Conservation (phyloP, 1,139 yeast genomes). For the Pichia sp. region DNA sequence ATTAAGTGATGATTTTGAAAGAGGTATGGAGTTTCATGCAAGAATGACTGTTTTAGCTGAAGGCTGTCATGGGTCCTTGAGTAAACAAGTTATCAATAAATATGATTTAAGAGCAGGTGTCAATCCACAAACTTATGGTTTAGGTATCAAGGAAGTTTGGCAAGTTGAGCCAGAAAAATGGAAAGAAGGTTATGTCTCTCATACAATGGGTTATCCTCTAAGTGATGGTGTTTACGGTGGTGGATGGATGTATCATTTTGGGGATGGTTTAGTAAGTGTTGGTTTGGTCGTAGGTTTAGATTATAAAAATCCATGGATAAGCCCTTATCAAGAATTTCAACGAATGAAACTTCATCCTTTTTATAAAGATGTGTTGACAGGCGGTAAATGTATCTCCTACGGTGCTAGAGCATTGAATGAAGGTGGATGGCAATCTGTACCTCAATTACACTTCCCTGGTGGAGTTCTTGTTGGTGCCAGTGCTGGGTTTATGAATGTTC, state of each 20-base stretch:
- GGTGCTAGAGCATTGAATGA: slow-evolving; percentile 95
- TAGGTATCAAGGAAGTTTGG: slow-evolving; percentile 96
- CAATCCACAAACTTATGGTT: slow-evolving; percentile 84
- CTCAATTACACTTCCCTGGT: slow-evolving; percentile 86
- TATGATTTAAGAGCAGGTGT: slow-evolving; percentile 58
- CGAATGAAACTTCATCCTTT: slow-evolving; percentile 87
- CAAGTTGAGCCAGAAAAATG: slow-evolving; percentile 83
- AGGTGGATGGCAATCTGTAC: slow-evolving; percentile 91
- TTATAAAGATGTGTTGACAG: slow-evolving; percentile 66
- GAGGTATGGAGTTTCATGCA: slow-evolving; percentile 96
- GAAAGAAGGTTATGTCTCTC: slow-evolving; percentile 75
- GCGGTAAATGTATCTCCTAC: slow-evolving; percentile 88
- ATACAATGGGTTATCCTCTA: slow-evolving; percentile 86
- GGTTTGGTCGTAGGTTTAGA: slow-evolving; percentile 92
- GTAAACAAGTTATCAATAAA: slow-evolving; percentile 66
- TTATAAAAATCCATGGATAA: slow-evolving; percentile 85
- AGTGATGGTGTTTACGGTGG: slow-evolving; percentile 78
- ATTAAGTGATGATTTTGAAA: slow-evolving; percentile 70
- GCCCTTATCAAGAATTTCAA: slow-evolving; percentile 95
- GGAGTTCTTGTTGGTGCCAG: slow-evolving; percentile 91
- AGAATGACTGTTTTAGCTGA: slow-evolving; percentile 84
- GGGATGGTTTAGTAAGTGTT: slow-evolving; percentile 81
- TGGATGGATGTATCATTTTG: slow-evolving; percentile 95
- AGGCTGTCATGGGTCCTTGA: slow-evolving; percentile 93
- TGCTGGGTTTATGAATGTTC: slow-evolving; percentile 95